Conservation (phyloP, 2,329 filamentous ascomycete species). For the Stagonosporopsis rhizophila region DNA sequence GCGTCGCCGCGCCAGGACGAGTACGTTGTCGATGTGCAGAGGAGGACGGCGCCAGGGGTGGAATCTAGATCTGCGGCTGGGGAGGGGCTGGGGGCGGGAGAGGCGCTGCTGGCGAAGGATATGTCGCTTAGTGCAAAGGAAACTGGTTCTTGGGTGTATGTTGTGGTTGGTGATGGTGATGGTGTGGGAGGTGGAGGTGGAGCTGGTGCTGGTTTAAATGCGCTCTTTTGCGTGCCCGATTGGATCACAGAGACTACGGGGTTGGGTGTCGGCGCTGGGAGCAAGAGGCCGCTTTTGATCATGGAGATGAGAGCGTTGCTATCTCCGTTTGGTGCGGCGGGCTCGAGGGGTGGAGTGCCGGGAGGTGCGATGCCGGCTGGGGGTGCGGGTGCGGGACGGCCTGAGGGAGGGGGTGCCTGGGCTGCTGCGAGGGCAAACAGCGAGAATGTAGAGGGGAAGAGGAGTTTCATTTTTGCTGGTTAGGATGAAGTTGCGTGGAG, state of each 20-base stretch:
- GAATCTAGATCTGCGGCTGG: not conserved
- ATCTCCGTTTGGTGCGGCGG: not conserved
- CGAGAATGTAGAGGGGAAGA: not conserved
- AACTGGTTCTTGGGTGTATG: not conserved
- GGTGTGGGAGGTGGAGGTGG: too few species aligned
- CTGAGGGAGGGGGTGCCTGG: not conserved
- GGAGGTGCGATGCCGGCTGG: not conserved
- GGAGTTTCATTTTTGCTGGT: not conserved
- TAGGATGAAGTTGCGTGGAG: too few species aligned
- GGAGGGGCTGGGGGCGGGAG: not conserved
- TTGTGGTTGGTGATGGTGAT: not conserved
- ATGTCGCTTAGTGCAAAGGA: not conserved
- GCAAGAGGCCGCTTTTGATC: not conserved
- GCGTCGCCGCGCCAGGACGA: not conserved
- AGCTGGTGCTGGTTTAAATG: not conserved
- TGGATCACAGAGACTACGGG: not conserved
- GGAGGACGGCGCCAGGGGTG: conserved; percentile 1
- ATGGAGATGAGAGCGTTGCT: not conserved
- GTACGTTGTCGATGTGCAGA: conserved; percentile 1
- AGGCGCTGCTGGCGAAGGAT: not conserved
- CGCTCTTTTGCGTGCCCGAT: not conserved
- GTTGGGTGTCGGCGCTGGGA: not conserved
- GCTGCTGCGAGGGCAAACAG: not conserved
- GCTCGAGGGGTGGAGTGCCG: not conserved
- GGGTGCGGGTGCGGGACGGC: not conserved